Evolutionary conservation across 768 basidiomycete genomes (phyloP), one percentile per base, ranked within the genome.

Genomic region (Hirschioporus abietinus): DNA sequence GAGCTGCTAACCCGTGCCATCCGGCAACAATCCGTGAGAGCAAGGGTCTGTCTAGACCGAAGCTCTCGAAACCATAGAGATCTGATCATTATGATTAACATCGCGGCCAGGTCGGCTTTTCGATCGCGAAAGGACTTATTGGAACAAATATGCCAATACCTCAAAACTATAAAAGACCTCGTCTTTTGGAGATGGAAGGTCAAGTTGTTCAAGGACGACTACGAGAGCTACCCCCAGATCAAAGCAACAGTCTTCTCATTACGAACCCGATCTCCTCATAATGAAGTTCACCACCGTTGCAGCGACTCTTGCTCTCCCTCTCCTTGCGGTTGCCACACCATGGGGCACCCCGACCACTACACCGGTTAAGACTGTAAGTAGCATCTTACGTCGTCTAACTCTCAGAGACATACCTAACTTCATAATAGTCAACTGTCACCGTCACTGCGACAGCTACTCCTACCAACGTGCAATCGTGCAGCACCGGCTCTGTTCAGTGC

Each of bases 401-500:
- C 2, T 10, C 42, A 3, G 6, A 20, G 20, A 52, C 42, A 52
- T 15, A 5, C 3, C 42, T 52, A 52, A 52, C 20, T 52, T 20
- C 15, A 52, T 15, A 1, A 52, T 52, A 52, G 42, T 52, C 42
- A 10, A 52, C 42, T 20, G 42, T 52, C 12, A 52, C 42, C 15
- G 20, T 52, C 42, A 52, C 42, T 52, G 42, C 42, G 12, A 52
- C 42, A 20, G 42, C 42, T 1, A 52, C 42, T 20, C 42, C 42
- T 20, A 52, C 42, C 15, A 52, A 52, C 12, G 42, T 52, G 2
- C 42, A 52, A 20, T 52, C 42, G 3, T 78, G 77, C 72, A 73
- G 71, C 72, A 74, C 74, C 0, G 76, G 75, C 35, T 35, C 70
- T 17, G 66, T 74, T 52, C 73, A 75, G 60, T 77, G 77, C 69